Evolutionary conservation across 2,329 filamentous ascomycete species (phyloP).

Genomic region (Neoascochyta sp.): DNA sequence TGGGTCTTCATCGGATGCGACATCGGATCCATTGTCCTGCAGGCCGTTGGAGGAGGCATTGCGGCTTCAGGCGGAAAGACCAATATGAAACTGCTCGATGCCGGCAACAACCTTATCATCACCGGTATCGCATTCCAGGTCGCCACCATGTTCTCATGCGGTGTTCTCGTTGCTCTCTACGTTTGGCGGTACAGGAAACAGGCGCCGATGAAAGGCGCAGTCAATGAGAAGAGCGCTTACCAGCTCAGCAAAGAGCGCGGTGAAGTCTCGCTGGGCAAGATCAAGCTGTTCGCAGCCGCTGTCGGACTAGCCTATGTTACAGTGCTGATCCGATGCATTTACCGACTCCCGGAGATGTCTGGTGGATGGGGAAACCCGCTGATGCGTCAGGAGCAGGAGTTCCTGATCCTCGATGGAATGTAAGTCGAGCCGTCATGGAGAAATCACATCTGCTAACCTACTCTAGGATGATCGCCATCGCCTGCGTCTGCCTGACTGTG

Average conservation of each 20-base stretch:
- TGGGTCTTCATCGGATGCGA: slow-evolving; percentile 58
- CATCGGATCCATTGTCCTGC: slow-evolving; percentile 52
- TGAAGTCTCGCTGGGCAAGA: slow-evolving; percentile 10
- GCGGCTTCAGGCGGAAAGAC: slow-evolving; percentile 42
- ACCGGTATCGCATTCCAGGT: slow-evolving; percentile 56
- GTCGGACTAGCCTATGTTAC: slow-evolving; percentile 40
- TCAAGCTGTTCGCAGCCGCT: slow-evolving; percentile 20
- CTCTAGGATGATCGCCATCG: slow-evolving; percentile 27
- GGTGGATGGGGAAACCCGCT: slow-evolving; percentile 43
- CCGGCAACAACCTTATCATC: slow-evolving; percentile 54
- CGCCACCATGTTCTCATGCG: slow-evolving; percentile 48
- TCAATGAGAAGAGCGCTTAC: slow-evolving; percentile 23
- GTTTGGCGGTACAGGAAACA: slow-evolving; percentile 22
- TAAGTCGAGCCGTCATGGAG: slow-evolving; percentile 9
- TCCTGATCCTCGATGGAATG: slow-evolving; percentile 48
- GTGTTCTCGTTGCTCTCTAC: slow-evolving; percentile 37
- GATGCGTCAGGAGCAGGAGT: slow-evolving; percentile 46
- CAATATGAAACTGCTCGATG: slow-evolving; percentile 34
- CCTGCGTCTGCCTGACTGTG: slow-evolving; percentile 21
- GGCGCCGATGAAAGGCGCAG: slow-evolving; percentile 3
- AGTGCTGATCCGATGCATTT: slow-evolving; percentile 47
- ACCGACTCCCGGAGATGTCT: slow-evolving; percentile 46
- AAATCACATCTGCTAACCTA: slow-evolving; percentile 1
- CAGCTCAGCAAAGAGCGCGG: slow-evolving; percentile 20
- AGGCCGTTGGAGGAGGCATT: slow-evolving; percentile 55